phyloP scores from a whole-genome alignment of 2,329 filamentous ascomycete genomes.

The Sporothrix euskadiensis region DNA sequence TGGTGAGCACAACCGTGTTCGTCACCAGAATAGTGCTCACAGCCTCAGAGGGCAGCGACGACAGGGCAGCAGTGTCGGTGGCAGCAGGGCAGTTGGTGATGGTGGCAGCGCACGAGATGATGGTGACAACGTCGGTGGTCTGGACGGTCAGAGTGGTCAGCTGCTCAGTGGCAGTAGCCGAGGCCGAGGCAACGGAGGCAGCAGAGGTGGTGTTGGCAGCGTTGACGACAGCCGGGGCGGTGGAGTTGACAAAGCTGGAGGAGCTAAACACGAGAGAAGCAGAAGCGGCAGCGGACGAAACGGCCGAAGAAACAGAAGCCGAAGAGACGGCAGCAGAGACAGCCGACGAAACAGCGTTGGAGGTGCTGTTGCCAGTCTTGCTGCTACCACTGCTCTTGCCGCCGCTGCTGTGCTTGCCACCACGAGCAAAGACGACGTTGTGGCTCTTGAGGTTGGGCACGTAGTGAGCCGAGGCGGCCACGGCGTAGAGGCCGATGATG shows the following conservation, averaged over 20 bases:
- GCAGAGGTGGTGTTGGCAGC: constrained; percentile 7
- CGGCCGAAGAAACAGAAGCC: background rate
- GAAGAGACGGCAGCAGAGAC: background rate
- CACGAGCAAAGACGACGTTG: constrained; percentile 37
- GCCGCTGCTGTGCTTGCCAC: constrained; percentile 29
- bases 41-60: constrained; percentile 38
- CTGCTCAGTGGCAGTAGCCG: background rate
- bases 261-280: background rate
- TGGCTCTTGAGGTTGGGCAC: constrained; percentile 41
- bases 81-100: constrained; percentile 36
- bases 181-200: background rate
- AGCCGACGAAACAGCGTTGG: constrained; percentile 2
- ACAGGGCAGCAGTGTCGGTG: constrained; percentile 44
- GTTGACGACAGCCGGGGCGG: constrained; percentile 8
- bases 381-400: background rate
- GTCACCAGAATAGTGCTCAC: constrained; percentile 43
- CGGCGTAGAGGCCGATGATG: constrained; percentile 48
- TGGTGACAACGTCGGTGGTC: constrained; percentile 45
- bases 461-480: constrained; percentile 47
- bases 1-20: constrained; percentile 43
- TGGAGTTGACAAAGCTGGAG: constrained; percentile 20
- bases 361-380: constrained; percentile 11
- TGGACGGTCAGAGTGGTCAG: constrained; percentile 46
- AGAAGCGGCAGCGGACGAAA: background rate
- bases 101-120: constrained; percentile 35